Conservation (phyloP, 257 asterid species). For the Solanum chmielewskii region DNA sequence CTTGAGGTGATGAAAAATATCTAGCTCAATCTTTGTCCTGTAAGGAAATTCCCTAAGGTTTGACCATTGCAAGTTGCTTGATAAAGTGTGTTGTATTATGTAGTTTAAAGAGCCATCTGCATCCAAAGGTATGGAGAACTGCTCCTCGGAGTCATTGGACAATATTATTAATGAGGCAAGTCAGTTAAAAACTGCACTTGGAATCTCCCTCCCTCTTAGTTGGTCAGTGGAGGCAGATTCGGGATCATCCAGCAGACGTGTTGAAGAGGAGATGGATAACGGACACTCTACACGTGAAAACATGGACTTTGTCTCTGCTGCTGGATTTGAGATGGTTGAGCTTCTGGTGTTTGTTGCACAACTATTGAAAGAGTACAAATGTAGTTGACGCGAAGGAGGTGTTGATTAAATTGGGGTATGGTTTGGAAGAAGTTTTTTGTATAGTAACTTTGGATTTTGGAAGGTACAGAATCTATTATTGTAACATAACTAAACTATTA, state of each 20-base stretch:
- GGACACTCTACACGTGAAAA: conserved; percentile 16
- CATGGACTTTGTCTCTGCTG: conserved; percentile 75
- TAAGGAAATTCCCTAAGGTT: not conserved
- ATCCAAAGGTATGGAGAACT: conserved; percentile 3
- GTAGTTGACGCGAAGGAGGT: not conserved
- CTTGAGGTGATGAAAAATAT: not conserved
- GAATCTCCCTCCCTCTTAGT: conserved; percentile 77
- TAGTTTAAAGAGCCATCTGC: conserved; percentile 42
- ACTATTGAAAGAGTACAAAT: conserved; percentile 25
- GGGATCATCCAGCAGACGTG: conserved; percentile 9
- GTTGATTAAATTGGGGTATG: not conserved
- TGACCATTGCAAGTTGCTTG: not conserved
- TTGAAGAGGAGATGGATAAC: conserved; percentile 7
- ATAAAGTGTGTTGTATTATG: not conserved
- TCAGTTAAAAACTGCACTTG: conserved; percentile 65
- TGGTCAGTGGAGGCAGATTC: conserved; percentile 48
- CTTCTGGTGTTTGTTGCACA: conserved; percentile 66
- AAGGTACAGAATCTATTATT: not conserved
- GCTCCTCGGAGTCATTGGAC: conserved; percentile 26
- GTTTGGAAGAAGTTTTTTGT: not conserved
- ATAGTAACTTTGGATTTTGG: not conserved
- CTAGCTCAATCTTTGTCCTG: not conserved
- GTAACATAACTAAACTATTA: not conserved
- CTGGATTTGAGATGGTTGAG: conserved; percentile 90
- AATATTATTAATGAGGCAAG: conserved; percentile 51